Base-by-base conservation (phyloP, 768 basidiomycete species). In the Mycena pura region DNA sequence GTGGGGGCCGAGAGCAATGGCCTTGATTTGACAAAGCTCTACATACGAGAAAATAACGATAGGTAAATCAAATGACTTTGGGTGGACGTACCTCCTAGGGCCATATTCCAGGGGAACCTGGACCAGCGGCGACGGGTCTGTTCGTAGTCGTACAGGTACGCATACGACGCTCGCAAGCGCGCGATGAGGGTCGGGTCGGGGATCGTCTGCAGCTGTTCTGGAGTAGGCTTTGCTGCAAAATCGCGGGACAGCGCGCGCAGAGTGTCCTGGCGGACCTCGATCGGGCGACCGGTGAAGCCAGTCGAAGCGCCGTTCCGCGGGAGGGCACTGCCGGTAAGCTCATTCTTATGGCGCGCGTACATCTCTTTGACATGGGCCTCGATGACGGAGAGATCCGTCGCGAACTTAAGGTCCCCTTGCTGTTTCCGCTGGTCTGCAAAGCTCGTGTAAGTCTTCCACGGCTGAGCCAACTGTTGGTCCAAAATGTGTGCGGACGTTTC, bases 71-170 rank as follows among this genome's bases (percentile, higher is more conserved):
- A 22, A 36, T 22, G 2, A 27, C 14, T 17, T 29, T 14, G 3
- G 9, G 0, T 5, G 41, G 10, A 46, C 28, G n/a, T 38, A 65
- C 64, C 64, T 54, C 84, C 71, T 62, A 83, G 74, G 1, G 84
- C 83, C 46, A 86, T 72, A 58, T 84, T 74, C 76, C 78, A 87
- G 0, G 86, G 82, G 65, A 86, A 85, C 15, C 79, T 73, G 6
- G 75, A 69, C 71, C 77, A 78, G 4, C 57, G 62, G 6, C 25
- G 28, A 1, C 50, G 27, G 1, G 45, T 45, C 2, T 21, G 3
- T 22, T 68, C 31, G 46, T 68, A 53, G 61, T 81, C 81, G 52
- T 76, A 72, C 1, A 73, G 32, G 62, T 84, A 86, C 0, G 84
- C 84, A 53, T 78, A 84, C 22, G 84, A 84, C 9, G 84, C 85